Evolutionary conservation across 108 stramenopile genomes (phyloP).

Genomic region (Skeletonema costatum): DNA sequence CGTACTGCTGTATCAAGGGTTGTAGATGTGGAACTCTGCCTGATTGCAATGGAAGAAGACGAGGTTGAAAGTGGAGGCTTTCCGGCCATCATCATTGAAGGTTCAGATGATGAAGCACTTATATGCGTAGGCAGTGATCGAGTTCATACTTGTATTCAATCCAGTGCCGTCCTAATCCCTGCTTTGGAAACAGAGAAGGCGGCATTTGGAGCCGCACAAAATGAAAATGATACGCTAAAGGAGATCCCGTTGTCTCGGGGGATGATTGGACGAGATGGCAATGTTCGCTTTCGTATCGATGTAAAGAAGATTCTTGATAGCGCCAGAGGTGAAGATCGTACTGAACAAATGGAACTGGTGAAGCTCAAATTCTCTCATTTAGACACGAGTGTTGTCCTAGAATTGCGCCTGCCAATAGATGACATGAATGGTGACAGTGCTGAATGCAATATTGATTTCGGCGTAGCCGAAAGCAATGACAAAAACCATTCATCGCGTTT

Average conservation of each 20-base stretch:
- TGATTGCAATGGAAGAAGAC: constrained; percentile 74
- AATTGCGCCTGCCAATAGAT: constrained; percentile 45
- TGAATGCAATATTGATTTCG: constrained; percentile 28
- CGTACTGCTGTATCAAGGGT: not conserved
- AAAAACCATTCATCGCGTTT: constrained; percentile 19
- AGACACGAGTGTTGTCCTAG: constrained; percentile 56
- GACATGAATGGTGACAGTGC: not conserved
- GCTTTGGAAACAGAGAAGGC: constrained; percentile 1
- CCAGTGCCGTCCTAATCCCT: constrained; percentile 25
- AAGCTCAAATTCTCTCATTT: constrained; percentile 55
- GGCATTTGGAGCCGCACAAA: not conserved
- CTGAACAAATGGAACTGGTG: not conserved
- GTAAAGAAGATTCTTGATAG: constrained; percentile 11
- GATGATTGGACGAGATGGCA: constrained; percentile 39
- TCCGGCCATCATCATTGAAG: constrained; percentile 42
- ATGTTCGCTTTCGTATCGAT: constrained; percentile 46
- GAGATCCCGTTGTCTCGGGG: constrained; percentile 37
- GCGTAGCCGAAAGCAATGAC: constrained; percentile 3
- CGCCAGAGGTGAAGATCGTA: not conserved
- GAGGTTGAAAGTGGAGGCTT: constrained; percentile 64
- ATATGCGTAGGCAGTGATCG: constrained; percentile 52
- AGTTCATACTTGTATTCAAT: constrained; percentile 40
- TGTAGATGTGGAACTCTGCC: constrained; percentile 50
- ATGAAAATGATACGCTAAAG: not conserved
- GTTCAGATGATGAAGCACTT: constrained; percentile 59